A percentile compares a stretch with the other conserved stretches of the same genome.
These are phyloP conservation scores for Roridomyces roridus DNA, from an alignment of 768 basidiomycete genomes.

Conservation along the genomic window DNA sequence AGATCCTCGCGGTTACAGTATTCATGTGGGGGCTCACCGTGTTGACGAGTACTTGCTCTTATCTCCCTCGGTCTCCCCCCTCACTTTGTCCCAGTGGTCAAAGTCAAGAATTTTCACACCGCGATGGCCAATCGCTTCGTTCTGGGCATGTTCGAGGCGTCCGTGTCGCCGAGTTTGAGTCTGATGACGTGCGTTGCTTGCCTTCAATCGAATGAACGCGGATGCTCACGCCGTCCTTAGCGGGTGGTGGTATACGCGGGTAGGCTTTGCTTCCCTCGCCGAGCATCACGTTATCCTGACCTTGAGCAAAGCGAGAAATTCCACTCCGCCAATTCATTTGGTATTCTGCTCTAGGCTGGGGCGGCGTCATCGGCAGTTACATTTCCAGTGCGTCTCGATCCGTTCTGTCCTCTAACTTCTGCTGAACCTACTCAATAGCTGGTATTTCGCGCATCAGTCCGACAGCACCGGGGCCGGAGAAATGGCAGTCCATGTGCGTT, in stretches of 20 bases:
- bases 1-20: conserved; percentile 18
- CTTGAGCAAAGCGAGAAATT: conserved; percentile 10
- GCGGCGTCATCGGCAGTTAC: conserved; percentile 26
- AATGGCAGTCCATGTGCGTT: conserved; percentile 26
- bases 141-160: conserved; percentile 26
- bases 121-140: conserved; percentile 27
- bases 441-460: conserved; percentile 23
- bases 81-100: conserved; percentile 9
- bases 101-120: conserved; percentile 26
- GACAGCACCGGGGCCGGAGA: conserved; percentile 12
- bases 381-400: not conserved
- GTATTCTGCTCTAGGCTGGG: conserved; percentile 27
- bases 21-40: conserved; percentile 28
- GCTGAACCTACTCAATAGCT: conserved; percentile 11
- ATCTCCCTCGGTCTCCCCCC: not conserved
- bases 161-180: conserved; percentile 23
- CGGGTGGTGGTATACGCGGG: conserved; percentile 27
- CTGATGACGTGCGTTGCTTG: conserved; percentile 23
- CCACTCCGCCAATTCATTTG: conserved; percentile 24
- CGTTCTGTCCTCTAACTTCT: not conserved
- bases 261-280: not conserved
- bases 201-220: not conserved
- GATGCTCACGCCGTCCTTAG: not conserved
- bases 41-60: conserved; percentile 14
- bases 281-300: too few species aligned